Evolutionary conservation across 345 rosid genomes (phyloP).

Genomic region (Populus ilicifolia): DNA sequence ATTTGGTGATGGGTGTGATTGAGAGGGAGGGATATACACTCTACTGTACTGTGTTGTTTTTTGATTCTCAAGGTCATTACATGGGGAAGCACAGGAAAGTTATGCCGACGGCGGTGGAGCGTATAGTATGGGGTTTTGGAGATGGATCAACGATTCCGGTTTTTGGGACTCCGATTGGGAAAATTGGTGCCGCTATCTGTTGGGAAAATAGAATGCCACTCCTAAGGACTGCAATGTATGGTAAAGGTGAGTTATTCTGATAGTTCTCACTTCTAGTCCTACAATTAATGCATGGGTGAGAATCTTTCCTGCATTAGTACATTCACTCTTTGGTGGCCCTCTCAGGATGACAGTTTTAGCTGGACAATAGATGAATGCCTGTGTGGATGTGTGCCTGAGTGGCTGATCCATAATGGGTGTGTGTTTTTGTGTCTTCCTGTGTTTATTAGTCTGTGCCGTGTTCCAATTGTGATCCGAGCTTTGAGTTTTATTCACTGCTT

Average conservation of each 20-base stretch:
- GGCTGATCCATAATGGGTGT: not conserved
- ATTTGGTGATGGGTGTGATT: conserved; percentile 84
- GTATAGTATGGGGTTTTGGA: conserved; percentile 90
- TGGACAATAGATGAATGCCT: not conserved
- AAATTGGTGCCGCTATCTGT: conserved; percentile 87
- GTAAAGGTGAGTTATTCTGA: conserved; percentile 54
- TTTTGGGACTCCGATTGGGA: conserved; percentile 72
- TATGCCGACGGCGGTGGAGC: conserved; percentile 91
- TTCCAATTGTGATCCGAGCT: not conserved
- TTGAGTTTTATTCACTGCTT: not conserved
- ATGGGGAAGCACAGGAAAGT: conserved; percentile 86
- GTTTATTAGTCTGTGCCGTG: not conserved
- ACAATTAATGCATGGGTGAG: not conserved
- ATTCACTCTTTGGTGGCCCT: too few species aligned
- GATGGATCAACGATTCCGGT: conserved; percentile 93
- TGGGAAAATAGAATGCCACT: conserved; percentile 98
- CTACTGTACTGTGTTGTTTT: conserved; percentile 75
- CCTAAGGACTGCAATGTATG: conserved; percentile 88
- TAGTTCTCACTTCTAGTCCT: too few species aligned
- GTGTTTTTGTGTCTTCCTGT: not conserved
- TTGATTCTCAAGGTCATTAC: conserved; percentile 72
- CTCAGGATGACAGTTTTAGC: not conserved
- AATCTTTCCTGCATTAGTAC: not conserved
- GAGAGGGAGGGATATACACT: conserved; percentile 93
- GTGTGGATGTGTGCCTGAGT: too few species aligned